Evolutionary conservation across 352 stramenopile species (phyloP), one percentile per base, ranked within the genome.

Genomic region (Hyaloperonospora arabidopsidis): DNA sequence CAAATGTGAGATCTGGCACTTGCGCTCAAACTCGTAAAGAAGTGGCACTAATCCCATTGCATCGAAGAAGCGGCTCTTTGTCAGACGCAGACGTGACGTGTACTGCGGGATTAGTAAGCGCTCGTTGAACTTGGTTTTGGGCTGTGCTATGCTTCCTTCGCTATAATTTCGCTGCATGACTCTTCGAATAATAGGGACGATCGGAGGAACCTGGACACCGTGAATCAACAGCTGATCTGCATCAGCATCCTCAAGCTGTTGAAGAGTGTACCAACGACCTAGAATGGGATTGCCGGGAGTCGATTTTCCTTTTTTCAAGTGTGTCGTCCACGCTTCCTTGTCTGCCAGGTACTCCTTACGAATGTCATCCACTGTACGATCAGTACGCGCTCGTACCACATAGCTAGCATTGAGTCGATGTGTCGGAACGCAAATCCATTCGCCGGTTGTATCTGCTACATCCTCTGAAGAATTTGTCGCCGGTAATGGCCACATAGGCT

Each of bases 11-110:
- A 94, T 84, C 54, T 94, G 84, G 38, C 79, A 90, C 54, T 94
- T 94, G 56, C 84, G 79, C 52, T 94, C 84, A 55, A 94, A 94
- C 48, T 94, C 84, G 43, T 91, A 92, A 4, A 94, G 64, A 44
- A 94, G 53, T 17, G 84, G 81, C n/a, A 94, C 65, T 28, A 94
- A 70, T 6, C 84, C 78, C 57, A 92, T 89, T 8, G 74, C 81
- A 54, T 92, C 73, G 54, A 91, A 89, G 25, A 83, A 92, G 17
- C 72, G 74, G 25, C 70, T 79, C 61, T 86, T 88, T 29, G 65
- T 76, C 29, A 94, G 38, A 0, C 73, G 65, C 15, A 94, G 55
- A 1, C 78, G 65, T 13, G 69, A 79, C 21, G 81, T 91, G 60
- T 77, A 84, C 56, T 92, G 68, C 1, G 84, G 81, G 1, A 94